Evolutionary conservation across 176 grass and related monocot genomes (phyloP).

Genomic region (Eragrostis curvula): DNA sequence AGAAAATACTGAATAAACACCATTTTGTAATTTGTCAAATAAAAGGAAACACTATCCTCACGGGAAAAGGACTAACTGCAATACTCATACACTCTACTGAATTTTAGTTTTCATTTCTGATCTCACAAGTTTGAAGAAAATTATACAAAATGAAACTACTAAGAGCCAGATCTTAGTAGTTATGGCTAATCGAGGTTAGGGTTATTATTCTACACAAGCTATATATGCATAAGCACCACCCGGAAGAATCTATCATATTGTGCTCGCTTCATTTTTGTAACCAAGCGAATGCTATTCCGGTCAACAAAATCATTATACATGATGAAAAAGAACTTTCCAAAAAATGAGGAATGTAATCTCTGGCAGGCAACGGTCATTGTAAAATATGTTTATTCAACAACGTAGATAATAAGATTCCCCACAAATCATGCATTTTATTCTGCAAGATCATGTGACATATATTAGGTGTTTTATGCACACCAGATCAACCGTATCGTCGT

Average conservation of each 20-base stretch:
- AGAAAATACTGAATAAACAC: no score
- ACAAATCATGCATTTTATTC: constrained; percentile 4
- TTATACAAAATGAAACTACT: no score
- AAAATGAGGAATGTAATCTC: not conserved
- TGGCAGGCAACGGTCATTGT: not conserved
- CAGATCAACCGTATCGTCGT: constrained; percentile 3
- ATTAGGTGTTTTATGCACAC: not conserved
- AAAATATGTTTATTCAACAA: not conserved
- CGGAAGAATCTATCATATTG: not conserved
- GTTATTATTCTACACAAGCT: no score
- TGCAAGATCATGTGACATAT: not conserved
- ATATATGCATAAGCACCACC: no score
- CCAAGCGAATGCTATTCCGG: not conserved
- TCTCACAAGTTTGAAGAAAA: no score
- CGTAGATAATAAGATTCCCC: not conserved
- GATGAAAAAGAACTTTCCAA: not conserved
- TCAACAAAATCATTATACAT: not conserved
- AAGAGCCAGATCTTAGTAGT: no score
- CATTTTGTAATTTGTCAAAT: no score
- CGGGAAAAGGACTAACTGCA: no score
- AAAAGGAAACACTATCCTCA: no score
- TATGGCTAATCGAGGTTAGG: no score
- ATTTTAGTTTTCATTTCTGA: no score
- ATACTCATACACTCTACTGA: no score
- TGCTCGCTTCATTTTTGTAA: not conserved